Base-by-base conservation (phyloP, 2,329 filamentous ascomycete genomes). In the Penicillium sp. region DNA sequence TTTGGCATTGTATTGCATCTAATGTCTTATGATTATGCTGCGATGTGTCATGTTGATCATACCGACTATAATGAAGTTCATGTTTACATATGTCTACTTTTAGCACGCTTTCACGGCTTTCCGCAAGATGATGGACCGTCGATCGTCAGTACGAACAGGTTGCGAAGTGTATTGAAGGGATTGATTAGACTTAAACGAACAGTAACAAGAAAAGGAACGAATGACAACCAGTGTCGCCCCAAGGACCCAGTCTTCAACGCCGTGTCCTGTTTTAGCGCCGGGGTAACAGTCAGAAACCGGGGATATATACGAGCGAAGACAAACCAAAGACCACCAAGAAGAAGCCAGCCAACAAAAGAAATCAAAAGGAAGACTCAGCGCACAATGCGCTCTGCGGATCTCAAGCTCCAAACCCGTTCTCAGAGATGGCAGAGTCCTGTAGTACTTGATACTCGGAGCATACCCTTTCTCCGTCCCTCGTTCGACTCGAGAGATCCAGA, bases 251-350 rank as follows among this genome's bases (percentile, higher is more conserved):
- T n/a, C 42, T 43, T 45, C 51, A 62, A 66, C 57, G 56, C 62
- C 60, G 14, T 38, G 35, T 54, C 42, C 56, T 55, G 54, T 54
- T 50, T 58, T 58, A 57, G 64, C 64, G 60, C 58, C 63, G 57
- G 45, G 38, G 59, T 54, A 58, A 54, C 39, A 55, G 25, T 64
- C 52, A 57, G 53, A 58, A 54, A 14, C 25, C 59, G 61, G 52
- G 45, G 37, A 52, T 41, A 67, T 62, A 57, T 64, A 57, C 58
- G 20, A 61, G 34, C 10, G 35, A 51, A 28, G 57, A 58, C 25
- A n/a, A 39, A 54, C 58, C 5, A 6, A 51, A 14, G 7, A 28
- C 38, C 22, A n/a, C 52, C 28, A 43, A 35, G n/a, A 15, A 37
- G 42, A 62, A 49, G 58, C 25, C 60, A 54, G 28, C 10, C 11